Evolutionary conservation across 768 basidiomycete species (phyloP).

Genomic region (Xerocomus spinulosus): DNA sequence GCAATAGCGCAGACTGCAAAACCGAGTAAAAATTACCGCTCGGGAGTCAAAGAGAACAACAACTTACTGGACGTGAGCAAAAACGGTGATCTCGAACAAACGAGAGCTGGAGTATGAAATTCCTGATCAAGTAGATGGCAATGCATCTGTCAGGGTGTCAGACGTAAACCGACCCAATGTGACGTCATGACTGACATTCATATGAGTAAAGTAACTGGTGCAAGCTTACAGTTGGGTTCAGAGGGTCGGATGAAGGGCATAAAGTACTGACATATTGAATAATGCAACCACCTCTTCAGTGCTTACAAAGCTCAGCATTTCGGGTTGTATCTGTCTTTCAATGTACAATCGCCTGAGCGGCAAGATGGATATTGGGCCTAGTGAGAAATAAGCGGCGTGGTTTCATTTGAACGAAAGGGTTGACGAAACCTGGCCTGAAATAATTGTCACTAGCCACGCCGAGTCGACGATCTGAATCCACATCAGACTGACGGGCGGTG

Average conservation of each 20-base stretch:
- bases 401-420: not conserved
- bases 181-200: conserved; percentile 50
- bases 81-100: conserved; percentile 93
- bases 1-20: conserved; percentile 87
- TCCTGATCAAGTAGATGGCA: conserved; percentile 77
- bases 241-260: not conserved
- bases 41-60: not conserved
- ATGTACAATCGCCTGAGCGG: conserved; percentile 81
- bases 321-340: conserved; percentile 86
- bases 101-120: conserved; percentile 91
- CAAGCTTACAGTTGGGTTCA: conserved; percentile 5
- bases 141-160: conserved; percentile 51
- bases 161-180: not conserved
- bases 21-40: conserved; percentile 2
- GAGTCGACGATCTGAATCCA: conserved; percentile 46
- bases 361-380: conserved; percentile 84
- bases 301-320: conserved; percentile 84
- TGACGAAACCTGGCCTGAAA: conserved; percentile 77
- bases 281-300: conserved; percentile 89
- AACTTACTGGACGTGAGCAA: conserved; percentile 84
- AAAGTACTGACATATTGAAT: conserved; percentile 74
- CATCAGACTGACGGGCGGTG: conserved; percentile 34
- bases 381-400: conserved; percentile 6
- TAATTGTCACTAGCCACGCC: conserved; percentile 85
- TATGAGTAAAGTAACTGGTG: conserved; percentile 67